phyloP scores from a whole-genome alignment of 2,329 filamentous ascomycete species.

The Zalaria obscura region DNA sequence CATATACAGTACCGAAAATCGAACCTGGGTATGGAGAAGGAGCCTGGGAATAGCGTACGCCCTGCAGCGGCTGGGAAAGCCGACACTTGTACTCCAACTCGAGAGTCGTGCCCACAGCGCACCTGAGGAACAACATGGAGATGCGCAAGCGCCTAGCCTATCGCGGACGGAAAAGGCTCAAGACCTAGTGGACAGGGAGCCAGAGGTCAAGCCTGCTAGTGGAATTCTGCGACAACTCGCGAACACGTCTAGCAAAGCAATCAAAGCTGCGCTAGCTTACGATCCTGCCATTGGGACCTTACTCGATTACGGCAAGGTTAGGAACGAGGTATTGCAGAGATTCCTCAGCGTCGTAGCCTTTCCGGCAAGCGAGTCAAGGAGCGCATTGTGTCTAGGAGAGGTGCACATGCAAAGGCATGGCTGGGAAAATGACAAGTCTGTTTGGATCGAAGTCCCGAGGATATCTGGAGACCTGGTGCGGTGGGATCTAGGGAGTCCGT shows the following conservation, averaged over 20 bases:
- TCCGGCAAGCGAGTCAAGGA: conserved; percentile 39
- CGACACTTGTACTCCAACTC: conserved; percentile 11
- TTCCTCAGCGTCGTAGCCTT: conserved; percentile 20
- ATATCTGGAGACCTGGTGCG: conserved; percentile 33
- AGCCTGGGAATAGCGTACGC: conserved; percentile 11
- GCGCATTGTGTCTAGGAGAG: conserved; percentile 41
- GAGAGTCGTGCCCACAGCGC: conserved; percentile 4
- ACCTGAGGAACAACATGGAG: neutral
- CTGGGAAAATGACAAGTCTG: conserved; percentile 36
- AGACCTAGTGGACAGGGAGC: neutral
- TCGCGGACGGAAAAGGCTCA: neutral
- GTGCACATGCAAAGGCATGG: conserved; percentile 37
- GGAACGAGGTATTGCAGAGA: conserved; percentile 21
- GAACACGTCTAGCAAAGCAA: conserved; percentile 17
- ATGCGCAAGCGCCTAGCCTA: neutral
- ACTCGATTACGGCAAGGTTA: conserved; percentile 42
- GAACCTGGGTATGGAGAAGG: conserved; percentile 35
- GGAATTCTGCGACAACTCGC: conserved; percentile 8
- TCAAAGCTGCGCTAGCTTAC: conserved; percentile 17
- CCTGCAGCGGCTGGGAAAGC: conserved; percentile 14
- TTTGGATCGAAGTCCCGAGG: conserved; percentile 33
- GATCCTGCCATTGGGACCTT: conserved; percentile 29
- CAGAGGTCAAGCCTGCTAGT: conserved; percentile 11
- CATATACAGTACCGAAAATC: conserved; percentile 32
- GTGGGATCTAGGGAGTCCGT: conserved; percentile 41